A percentile compares a stretch with the other conserved stretches of the same genome.
Evolutionary conservation across 257 asterid species (phyloP).

Genomic region (Echium plantagineum): DNA sequence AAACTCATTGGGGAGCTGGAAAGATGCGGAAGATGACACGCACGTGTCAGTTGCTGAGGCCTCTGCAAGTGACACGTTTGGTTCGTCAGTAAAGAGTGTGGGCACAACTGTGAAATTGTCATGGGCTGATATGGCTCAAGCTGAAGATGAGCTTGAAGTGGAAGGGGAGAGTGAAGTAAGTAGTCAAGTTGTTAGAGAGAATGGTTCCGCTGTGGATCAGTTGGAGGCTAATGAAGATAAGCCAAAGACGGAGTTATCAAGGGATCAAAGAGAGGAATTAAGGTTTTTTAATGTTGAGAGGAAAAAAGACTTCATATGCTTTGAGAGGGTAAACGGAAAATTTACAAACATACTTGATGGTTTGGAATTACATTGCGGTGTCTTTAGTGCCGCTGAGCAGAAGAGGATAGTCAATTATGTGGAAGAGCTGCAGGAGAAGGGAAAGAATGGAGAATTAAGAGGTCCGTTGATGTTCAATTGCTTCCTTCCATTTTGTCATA

Average conservation of each 20-base stretch:
- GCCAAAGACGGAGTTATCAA: conserved; percentile 29
- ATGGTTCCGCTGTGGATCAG: conserved; percentile 19
- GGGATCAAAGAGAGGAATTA: conserved; percentile 33
- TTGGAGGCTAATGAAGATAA: conserved; percentile 23
- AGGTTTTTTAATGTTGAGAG: conserved; percentile 28
- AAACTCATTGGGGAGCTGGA: conserved; percentile 62
- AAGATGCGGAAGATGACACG: conserved; percentile 39
- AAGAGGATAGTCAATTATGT: conserved; percentile 27
- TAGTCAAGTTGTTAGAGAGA: conserved; percentile 5
- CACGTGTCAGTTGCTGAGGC: conserved; percentile 23
- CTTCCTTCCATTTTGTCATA: background rate
- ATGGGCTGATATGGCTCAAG: conserved; percentile 97
- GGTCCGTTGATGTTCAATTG: conserved; percentile 11
- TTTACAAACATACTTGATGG: conserved; percentile 30
- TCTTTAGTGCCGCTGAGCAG: conserved; percentile 42
- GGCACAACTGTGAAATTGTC: conserved; percentile 43
- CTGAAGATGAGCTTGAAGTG: conserved; percentile 68
- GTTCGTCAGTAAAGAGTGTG: conserved; percentile 23
- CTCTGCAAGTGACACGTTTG: conserved; percentile 21
- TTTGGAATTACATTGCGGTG: conserved; percentile 30
- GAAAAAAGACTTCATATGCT: conserved; percentile 28
- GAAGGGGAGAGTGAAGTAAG: conserved; percentile 22
- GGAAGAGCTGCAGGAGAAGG: conserved; percentile 28
- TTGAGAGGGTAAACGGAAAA: conserved; percentile 32
- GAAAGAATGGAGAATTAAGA: conserved; percentile 30